phyloP scores from a whole-genome alignment of 331 rosid species.

The Pyracantha coccinea region DNA sequence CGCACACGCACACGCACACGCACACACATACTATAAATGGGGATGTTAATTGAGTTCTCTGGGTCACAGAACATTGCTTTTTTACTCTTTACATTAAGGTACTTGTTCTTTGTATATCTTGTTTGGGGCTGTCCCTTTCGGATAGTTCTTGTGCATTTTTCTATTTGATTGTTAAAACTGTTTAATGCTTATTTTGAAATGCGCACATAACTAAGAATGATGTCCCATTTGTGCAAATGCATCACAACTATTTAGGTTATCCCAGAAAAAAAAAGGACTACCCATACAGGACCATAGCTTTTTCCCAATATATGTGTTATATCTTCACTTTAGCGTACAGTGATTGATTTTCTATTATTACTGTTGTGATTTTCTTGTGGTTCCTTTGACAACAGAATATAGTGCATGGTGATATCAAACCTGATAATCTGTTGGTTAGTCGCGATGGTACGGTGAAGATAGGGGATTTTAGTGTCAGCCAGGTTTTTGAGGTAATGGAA shows the following conservation, averaged over 20 bases:
- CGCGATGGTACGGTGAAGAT: conserved; percentile 74
- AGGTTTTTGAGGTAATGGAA: conserved; percentile 72
- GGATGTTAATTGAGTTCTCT: background rate
- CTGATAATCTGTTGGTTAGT: conserved; percentile 84
- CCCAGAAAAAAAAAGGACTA: background rate
- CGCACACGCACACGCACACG: too few relatives aligned
- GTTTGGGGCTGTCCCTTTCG: background rate
- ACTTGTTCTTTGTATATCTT: background rate
- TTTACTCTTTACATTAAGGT: background rate
- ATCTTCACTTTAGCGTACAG: background rate
- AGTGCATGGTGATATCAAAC: conserved; percentile 94
- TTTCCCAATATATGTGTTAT: background rate
- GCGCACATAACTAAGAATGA: background rate
- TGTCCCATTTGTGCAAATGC: background rate
- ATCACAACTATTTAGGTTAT: background rate
- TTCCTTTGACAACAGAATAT: conserved; percentile 58
- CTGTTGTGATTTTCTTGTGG: conserved; percentile 10
- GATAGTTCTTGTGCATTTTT: background rate
- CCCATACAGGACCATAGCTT: background rate
- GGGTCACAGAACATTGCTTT: background rate
- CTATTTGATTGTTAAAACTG: background rate
- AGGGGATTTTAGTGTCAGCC: conserved; percentile 88
- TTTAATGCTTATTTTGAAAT: background rate
- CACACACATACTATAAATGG: background rate
- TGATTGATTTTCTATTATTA: background rate